Percentiles rank a stretch among this genome's conserved stretches.
Evolutionary conservation across 352 stramenopile genomes (phyloP).

Genomic region (Phytophthora boehmeriae): DNA sequence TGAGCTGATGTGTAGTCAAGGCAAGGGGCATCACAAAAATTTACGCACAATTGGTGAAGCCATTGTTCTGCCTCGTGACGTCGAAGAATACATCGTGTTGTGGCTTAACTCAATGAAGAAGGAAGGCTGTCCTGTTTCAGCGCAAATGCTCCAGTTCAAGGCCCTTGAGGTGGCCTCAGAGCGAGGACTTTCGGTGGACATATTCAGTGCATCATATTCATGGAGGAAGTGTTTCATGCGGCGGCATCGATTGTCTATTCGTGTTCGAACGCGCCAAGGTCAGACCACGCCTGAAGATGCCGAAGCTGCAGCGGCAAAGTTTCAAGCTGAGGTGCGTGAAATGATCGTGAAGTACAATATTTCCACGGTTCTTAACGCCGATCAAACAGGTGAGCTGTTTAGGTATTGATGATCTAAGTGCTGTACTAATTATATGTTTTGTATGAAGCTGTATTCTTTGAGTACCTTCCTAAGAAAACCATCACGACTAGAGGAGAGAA

Average conservation of each 20-base stretch:
- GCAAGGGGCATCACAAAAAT: too few relatives aligned
- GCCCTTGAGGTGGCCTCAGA: conserved; percentile 4
- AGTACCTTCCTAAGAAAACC: too few relatives aligned
- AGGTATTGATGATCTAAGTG: too few relatives aligned
- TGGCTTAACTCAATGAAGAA: conserved; percentile 9
- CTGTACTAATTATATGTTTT: too few relatives aligned
- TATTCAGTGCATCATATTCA: conserved; percentile 8
- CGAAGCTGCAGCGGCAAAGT: not conserved
- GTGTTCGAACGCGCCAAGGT: conserved; percentile 4
- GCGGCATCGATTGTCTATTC: conserved; percentile 6
- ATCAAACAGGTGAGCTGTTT: too few relatives aligned
- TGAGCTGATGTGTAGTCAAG: too few relatives aligned
- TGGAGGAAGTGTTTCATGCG: conserved; percentile 2
- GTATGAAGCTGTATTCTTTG: too few relatives aligned
- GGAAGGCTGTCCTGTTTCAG: conserved; percentile 4
- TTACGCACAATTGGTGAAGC: too few relatives aligned
- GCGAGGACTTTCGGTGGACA: not conserved
- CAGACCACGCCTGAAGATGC: conserved; percentile 8
- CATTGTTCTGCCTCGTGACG: not conserved
- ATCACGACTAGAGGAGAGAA: too few relatives aligned
- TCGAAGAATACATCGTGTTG: conserved; percentile 2
- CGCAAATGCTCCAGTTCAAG: not conserved
- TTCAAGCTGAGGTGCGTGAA: not conserved
- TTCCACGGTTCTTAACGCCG: not conserved
- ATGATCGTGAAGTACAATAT: conserved; percentile 3